Conservation (phyloP, 768 basidiomycete species). For the Collybiopsis confluens region DNA sequence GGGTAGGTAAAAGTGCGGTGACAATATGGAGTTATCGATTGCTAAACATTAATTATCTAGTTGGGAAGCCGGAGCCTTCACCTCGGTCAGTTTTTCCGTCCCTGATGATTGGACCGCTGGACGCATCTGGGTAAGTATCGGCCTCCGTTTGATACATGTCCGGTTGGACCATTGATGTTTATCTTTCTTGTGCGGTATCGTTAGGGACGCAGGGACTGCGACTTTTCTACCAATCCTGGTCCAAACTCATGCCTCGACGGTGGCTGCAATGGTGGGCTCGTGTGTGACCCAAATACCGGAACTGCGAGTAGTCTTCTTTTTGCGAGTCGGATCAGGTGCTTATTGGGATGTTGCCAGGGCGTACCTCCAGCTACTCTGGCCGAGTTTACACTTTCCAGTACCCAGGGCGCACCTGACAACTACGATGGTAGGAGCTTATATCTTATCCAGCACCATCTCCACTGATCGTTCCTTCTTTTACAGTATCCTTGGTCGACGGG, state of each 20-base stretch:
- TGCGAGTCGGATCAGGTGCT: too few species aligned
- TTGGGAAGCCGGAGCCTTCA: constrained; percentile 21
- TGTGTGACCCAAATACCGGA: constrained; percentile 21
- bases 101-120: constrained; percentile 48
- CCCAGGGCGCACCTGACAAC: constrained; percentile 39
- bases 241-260: constrained; percentile 44
- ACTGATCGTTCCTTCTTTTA: background rate
- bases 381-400: constrained; percentile 55
- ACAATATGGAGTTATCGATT: background rate
- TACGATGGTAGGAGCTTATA: constrained; percentile 47
- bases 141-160: background rate
- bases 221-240: constrained; percentile 36
- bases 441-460: background rate
- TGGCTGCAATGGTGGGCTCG: constrained; percentile 48
- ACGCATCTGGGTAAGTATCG: constrained; percentile 42
- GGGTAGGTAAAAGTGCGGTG: constrained; percentile 11
- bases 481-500: constrained; percentile 65
- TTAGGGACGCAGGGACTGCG: constrained; percentile 42
- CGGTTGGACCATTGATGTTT: constrained; percentile 11
- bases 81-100: constrained; percentile 31
- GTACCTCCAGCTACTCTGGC: constrained; percentile 69
- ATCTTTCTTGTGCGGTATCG: background rate
- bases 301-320: too few species aligned
- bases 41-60: constrained; percentile 2
- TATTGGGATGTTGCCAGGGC: too few species aligned